phyloP scores from a whole-genome alignment of 495 filamentous ascomycete species.

The Cercophora scortea region DNA sequence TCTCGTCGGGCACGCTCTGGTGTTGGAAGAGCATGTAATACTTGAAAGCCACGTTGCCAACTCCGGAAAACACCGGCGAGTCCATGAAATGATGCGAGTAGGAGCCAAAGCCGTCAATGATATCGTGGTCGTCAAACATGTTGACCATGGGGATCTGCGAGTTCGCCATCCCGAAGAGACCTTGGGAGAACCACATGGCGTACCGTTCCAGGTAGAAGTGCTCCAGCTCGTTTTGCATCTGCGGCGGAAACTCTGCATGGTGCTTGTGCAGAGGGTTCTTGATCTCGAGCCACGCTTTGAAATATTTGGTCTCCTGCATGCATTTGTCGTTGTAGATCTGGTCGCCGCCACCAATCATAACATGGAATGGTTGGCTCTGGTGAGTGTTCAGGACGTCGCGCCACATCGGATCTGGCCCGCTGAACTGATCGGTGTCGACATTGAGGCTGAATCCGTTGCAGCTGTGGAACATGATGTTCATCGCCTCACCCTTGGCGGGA shows the following conservation, averaged over 20 bases:
- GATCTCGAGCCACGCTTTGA: slow-evolving; percentile 75
- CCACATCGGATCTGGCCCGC: slow-evolving; percentile 94
- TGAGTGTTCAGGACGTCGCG: slow-evolving; percentile 90
- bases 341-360: slow-evolving; percentile 96
- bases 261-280: slow-evolving; percentile 77
- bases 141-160: slow-evolving; percentile 98
- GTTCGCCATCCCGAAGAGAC: slow-evolving; percentile 83
- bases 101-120: slow-evolving; percentile 93
- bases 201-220: slow-evolving; percentile 81
- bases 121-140: slow-evolving; percentile 96
- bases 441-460: slow-evolving; percentile 91
- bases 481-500: slow-evolving; percentile 71
- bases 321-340: slow-evolving; percentile 92
- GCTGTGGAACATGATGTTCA: slow-evolving; percentile 98
- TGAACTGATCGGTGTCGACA: slow-evolving; percentile 69
- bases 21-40: slow-evolving; percentile 99
- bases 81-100: slow-evolving; percentile 90
- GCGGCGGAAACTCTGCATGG: slow-evolving; percentile 57
- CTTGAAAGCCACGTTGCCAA: slow-evolving; percentile 90
- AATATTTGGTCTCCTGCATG: slow-evolving; percentile 62
- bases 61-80: slow-evolving; percentile 79
- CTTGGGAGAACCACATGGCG: slow-evolving; percentile 87
- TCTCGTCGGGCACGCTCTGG: slow-evolving; percentile 75
- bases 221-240: slow-evolving; percentile 82
- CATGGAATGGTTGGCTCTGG: slow-evolving; percentile 88